Base-by-base conservation (phyloP, 768 basidiomycete genomes). In the Suillus decipiens region DNA sequence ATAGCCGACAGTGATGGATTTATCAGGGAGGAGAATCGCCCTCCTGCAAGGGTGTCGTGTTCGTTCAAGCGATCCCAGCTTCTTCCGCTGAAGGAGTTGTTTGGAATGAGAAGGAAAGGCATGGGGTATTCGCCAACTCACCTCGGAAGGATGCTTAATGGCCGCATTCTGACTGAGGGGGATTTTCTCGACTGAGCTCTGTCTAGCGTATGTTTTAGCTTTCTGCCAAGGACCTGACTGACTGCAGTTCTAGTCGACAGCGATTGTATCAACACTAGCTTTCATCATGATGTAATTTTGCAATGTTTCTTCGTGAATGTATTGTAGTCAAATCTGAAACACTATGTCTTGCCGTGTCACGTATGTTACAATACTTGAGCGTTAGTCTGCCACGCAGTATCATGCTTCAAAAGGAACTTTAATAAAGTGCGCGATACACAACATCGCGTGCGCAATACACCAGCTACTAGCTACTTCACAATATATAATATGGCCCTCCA, bases 121-220 rank as follows among this genome's bases (percentile, higher is more conserved):
- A 72, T 75, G 68, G 64, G 68, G 11, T 82, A 73, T 63, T 39
- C 61, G 22, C 61, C 68, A 33, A 80, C 81, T 2, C 79, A 82
- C 61, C 69, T 81, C 67, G 81, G 81, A 19, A 79, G 74, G 64
- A 70, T 81, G 8, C 48, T 82, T 47, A 59, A 73, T 53, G 76
- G 67, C 9, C 71, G 64, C 31, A 43, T 68, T 22, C 64, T 79
- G 53, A 61, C 51, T 1, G 59, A 67, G 43, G 53, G 64, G 22
- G 77, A 78, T 45, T 75, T 78, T 47, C 54, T 22, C 1, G 36
- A 39, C 22, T 39, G 36, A 56, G 37, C 9, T 22, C 8, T 56
- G 8, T 55, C 10, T 39, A 28, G 22, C 22, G 55, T 39, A 39
- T 10, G 37, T 56, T 56, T 37, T 37, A 17, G 2, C 31, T 6